phyloP scores from a whole-genome alignment of 495 filamentous ascomycete genomes.

The Hypoxylon lienhwacheense region DNA sequence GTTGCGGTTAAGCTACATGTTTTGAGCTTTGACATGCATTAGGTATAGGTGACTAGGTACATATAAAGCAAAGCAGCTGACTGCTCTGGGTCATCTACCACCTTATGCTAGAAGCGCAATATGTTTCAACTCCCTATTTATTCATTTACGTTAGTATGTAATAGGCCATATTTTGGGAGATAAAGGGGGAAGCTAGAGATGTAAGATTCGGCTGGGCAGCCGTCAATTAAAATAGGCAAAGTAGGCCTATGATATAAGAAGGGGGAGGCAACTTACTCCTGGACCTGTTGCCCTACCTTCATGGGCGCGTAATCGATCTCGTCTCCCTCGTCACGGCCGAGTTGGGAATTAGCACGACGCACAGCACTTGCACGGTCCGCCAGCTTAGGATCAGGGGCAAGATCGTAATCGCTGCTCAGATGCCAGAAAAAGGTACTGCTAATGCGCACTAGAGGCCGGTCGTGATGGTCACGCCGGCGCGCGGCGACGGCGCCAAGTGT shows the following conservation, averaged over 20 bases:
- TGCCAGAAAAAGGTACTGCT: slow-evolving; percentile 57
- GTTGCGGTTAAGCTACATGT: too few relatives aligned
- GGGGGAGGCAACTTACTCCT: slow-evolving; percentile 40
- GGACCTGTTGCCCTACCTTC: slow-evolving; percentile 54
- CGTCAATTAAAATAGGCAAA: background rate
- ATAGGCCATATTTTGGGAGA: too few relatives aligned
- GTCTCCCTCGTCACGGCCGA: slow-evolving; percentile 52
- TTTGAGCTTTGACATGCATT: too few relatives aligned
- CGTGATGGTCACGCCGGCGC: slow-evolving; percentile 40
- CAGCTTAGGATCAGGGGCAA: slow-evolving; percentile 46
- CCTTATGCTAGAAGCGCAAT: slow-evolving; percentile 28
- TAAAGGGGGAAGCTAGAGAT: background rate
- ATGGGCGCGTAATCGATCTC: slow-evolving; percentile 45
- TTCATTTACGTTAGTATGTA: slow-evolving; percentile 1
- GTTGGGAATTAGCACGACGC: slow-evolving; percentile 44
- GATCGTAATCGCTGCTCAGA: slow-evolving; percentile 49
- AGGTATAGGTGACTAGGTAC: too few relatives aligned
- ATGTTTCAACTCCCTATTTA: slow-evolving; percentile 31
- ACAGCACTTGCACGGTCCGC: slow-evolving; percentile 42
- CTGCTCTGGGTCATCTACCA: too few relatives aligned
- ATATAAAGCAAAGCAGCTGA: too few relatives aligned
- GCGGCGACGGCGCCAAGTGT: slow-evolving; percentile 44
- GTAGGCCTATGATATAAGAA: background rate
- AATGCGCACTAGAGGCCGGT: slow-evolving; percentile 51
- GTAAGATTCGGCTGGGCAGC: background rate